Evolutionary conservation across 352 stramenopile genomes (phyloP).

Genomic region (Globisporangium middletonii): DNA sequence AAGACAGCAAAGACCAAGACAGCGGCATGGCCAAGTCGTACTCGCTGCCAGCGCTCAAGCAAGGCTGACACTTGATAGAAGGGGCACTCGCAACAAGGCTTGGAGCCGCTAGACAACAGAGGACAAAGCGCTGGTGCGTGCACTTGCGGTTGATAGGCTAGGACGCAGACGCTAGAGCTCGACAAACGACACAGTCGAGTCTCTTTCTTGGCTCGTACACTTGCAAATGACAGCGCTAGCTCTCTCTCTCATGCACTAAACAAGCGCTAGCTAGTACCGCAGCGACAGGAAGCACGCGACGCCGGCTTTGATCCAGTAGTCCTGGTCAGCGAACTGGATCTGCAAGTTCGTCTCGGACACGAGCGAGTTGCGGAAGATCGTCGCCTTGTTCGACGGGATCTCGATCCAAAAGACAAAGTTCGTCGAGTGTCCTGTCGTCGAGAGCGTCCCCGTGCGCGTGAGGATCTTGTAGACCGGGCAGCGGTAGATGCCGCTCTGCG

Average conservation of each 20-base stretch:
- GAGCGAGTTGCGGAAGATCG: constrained; percentile 80
- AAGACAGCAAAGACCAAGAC: constrained; percentile 22
- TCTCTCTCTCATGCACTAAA: not conserved
- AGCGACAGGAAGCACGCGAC: constrained; percentile 92
- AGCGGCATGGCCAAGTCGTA: constrained; percentile 37
- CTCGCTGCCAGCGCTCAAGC: constrained; percentile 42
- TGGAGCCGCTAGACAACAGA: not conserved
- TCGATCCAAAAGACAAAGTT: constrained; percentile 99
- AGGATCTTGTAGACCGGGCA: constrained; percentile 96
- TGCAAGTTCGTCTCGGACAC: constrained; percentile 93
- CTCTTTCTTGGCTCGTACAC: not conserved
- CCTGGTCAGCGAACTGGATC: constrained; percentile 88
- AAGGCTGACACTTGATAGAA: constrained; percentile 3
- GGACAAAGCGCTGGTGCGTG: too few species aligned
- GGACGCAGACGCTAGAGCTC: too few species aligned
- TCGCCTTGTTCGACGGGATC: constrained; percentile 79
- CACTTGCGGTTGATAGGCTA: too few species aligned
- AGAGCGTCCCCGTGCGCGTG: constrained; percentile 89
- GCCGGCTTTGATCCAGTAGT: constrained; percentile 95
- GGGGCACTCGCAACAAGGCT: not conserved
- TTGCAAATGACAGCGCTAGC: not conserved
- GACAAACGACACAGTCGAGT: too few species aligned
- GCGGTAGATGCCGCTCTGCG: constrained; percentile 85
- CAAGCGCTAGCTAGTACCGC: constrained; percentile 64
- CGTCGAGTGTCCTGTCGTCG: constrained; percentile 94